Base-by-base conservation (phyloP, 495 filamentous ascomycete species). In the Annulohypoxylon stygium region DNA sequence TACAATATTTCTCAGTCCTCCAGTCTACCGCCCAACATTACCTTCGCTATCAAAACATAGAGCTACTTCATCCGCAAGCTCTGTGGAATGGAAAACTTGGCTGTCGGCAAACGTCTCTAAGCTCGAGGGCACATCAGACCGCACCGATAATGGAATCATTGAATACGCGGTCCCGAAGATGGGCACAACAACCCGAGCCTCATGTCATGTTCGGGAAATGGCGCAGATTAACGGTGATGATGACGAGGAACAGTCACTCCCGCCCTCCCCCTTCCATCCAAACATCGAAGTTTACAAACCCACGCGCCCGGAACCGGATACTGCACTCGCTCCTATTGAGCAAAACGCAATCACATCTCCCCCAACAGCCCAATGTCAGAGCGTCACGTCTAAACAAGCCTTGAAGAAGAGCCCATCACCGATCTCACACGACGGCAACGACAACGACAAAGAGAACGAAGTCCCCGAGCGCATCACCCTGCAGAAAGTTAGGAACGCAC, bases 151-250 rank as follows among this genome's bases (percentile, higher is more conserved):
- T 4, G 30, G 69, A 0, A 77, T 84, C 58, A 76, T 83, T 26
- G 75, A 81, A 41, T 81, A 74, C 36, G 78, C 79, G 6, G 67
- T 84, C 7, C 82, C 80, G 0, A 78, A 81, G 9, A 79, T 79
- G 20, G 65, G 83, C 5, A 81, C 80, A 1, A 78, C 83, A 11
- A 78, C 79, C 16, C 78, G 76, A 45, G 55, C 59, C 20, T 76
- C 75, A 4, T 82, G 86, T 0, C 91, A 93, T 76, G 73, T 89
- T 58, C 82, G 89, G 12, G 91, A 93, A 78, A 65, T 80, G 36
- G 86, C 90, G 0, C 89, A 92, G 53, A 89, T 88, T 51, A 76
- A 84, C 30, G 85, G 83, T 33, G 87, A 91, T 10, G 85, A 83
- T 33, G 87, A 91, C 10, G 79, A 81, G 10, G 79, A 78, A 4